Evolutionary conservation across 2,329 filamentous ascomycete genomes (phyloP).

Genomic region (Coniochaeta sp.): DNA sequence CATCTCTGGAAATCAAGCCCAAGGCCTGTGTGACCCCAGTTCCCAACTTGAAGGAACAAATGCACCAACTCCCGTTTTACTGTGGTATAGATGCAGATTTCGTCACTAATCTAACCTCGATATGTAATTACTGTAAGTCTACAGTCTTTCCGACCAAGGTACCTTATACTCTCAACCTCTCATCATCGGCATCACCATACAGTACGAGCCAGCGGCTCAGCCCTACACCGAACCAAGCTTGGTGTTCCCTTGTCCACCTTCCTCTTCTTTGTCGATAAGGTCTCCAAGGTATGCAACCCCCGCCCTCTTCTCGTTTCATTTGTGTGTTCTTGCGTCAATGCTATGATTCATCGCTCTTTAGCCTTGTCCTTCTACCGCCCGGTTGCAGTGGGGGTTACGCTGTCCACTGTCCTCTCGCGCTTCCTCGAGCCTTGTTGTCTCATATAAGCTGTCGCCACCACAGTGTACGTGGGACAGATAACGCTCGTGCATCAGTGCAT

Average conservation of each 20-base stretch:
- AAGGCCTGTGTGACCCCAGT: not conserved
- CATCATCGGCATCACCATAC: not conserved
- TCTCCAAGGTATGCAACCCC: not conserved
- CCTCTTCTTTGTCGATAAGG: not conserved
- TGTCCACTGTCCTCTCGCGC: not conserved
- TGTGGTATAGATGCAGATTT: not conserved
- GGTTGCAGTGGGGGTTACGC: too few species aligned
- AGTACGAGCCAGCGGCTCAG: too few species aligned
- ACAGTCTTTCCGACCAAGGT: not conserved
- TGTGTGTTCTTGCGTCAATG: not conserved
- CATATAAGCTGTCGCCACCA: not conserved
- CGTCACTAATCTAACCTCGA: not conserved
- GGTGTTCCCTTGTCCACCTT: not conserved
- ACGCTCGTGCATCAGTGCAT: not conserved
- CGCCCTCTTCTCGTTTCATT: not conserved
- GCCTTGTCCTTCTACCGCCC: not conserved
- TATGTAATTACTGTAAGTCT: not conserved
- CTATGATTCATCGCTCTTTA: not conserved
- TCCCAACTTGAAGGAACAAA: not conserved
- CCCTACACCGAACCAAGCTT: too few species aligned
- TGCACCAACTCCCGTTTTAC: too few species aligned
- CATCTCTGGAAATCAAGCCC: too few species aligned
- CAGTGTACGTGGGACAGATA: not conserved
- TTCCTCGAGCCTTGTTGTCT: not conserved
- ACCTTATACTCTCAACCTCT: too few species aligned